Conservation (phyloP, 176 grass and related monocot species). For the Bothriochloa decipiens region DNA sequence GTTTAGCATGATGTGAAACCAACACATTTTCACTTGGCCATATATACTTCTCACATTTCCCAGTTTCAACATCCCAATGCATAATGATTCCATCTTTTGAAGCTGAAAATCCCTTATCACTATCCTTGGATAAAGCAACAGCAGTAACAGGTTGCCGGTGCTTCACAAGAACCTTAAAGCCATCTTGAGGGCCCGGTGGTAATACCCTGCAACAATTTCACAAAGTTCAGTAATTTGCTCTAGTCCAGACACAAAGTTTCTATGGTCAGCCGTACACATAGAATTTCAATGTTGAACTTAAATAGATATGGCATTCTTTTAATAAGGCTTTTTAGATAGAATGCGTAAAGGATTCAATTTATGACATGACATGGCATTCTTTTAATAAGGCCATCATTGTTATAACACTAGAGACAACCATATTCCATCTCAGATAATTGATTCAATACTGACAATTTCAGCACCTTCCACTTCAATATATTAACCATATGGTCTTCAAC, state of each 20-base stretch:
- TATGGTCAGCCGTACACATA: background rate
- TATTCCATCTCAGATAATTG: background rate
- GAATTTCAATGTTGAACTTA: background rate
- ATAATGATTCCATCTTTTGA: slow-evolving; percentile 83
- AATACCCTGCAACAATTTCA: slow-evolving; percentile 57
- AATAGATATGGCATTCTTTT: background rate
- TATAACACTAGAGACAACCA: background rate
- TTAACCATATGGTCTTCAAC: slow-evolving; percentile 1
- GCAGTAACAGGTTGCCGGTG: slow-evolving; percentile 78
- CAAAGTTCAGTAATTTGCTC: background rate
- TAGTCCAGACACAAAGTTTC: background rate
- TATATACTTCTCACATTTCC: slow-evolving; percentile 73
- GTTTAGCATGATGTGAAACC: slow-evolving; percentile 76
- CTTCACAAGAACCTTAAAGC: slow-evolving; percentile 66
- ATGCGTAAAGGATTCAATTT: background rate
- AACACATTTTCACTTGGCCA: slow-evolving; percentile 81
- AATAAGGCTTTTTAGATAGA: background rate
- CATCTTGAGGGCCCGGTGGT: slow-evolving; percentile 57
- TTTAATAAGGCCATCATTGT: background rate
- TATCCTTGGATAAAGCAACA: slow-evolving; percentile 68
- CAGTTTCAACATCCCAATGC: slow-evolving; percentile 84
- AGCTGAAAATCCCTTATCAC: slow-evolving; percentile 74
- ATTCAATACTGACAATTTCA: background rate
- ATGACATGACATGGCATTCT: background rate
- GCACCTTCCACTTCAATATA: background rate